Evolutionary conservation across 352 stramenopile genomes (phyloP), one percentile per base, ranked within the genome.

Genomic region (Ophiocytium majus): DNA sequence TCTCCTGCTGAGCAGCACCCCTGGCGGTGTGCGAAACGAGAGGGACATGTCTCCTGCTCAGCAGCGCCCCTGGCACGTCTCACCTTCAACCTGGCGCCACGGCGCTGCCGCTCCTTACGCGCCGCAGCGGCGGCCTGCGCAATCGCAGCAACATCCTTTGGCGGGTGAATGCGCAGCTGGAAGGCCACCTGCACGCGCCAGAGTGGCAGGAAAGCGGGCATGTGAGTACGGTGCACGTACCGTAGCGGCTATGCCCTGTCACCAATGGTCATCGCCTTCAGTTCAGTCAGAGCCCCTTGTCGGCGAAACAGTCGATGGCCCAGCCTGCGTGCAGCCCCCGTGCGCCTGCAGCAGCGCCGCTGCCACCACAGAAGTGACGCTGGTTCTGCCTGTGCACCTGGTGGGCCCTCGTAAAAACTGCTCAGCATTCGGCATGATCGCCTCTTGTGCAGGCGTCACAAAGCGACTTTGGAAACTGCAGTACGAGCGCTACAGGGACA

Each of bases 91-190:
- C 17, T 76, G 64, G 5, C 17, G 64, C 17, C 17, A 17, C 64
- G 64, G 31, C 64, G 31, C 34, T 76, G 64, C 64, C 64, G 5
- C 64, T 76, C 64, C 34, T 76, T 76, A 17, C 64, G 64, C 17
- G 64, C 31, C 33, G 82, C 76, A 17, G 82, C 28, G 17, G 75
- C 50, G 23, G 23, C 34, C 75, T 86, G 71, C n/a, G 50, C 82
- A 10, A 23, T 76, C 37, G 80, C 75, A 49, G 76, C 17, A 0
- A 86, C 82, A 63, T 86, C 82, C 49, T 82, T 66, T 19, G 80
- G 82, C 36, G 64, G 35, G 82, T 86, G 82, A 17, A 86, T 43
- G n/a, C 64, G 74, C 43, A 86, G 76, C 34, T 86, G 82, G 35
- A 82, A 82, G 0, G 82, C 50, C 0, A 86, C 82, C 82, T 86